Conservation (phyloP, 352 stramenopile species). For the Phytopythium delawarense region DNA sequence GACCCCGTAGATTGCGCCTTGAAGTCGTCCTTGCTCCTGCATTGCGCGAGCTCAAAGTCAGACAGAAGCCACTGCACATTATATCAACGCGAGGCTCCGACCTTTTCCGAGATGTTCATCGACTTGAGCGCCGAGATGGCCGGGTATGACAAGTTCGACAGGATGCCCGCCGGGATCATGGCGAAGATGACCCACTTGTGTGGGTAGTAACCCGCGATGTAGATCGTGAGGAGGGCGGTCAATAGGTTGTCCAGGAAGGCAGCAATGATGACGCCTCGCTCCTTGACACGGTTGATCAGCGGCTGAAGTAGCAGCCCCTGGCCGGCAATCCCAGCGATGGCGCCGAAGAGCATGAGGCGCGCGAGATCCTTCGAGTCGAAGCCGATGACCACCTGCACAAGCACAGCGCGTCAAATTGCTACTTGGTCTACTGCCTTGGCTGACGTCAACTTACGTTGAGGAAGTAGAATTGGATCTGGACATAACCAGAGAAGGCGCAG, state of each 20-base stretch:
- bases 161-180: slow-evolving; percentile 28
- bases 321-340: slow-evolving; percentile 27
- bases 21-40: slow-evolving; percentile 67
- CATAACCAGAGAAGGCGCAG: slow-evolving; percentile 49
- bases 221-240: slow-evolving; percentile 9
- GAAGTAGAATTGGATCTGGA: slow-evolving; percentile 66
- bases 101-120: slow-evolving; percentile 44
- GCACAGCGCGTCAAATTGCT: neutral
- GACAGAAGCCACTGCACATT: neutral
- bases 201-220: slow-evolving; percentile 35
- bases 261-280: slow-evolving; percentile 68
- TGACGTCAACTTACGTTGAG: slow-evolving; percentile 41
- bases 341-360: slow-evolving; percentile 48
- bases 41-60: neutral
- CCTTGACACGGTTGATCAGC: slow-evolving; percentile 45
- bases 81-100: slow-evolving; percentile 3
- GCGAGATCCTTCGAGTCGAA: slow-evolving; percentile 66
- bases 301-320: slow-evolving; percentile 55
- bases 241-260: slow-evolving; percentile 34
- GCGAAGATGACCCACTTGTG: slow-evolving; percentile 60
- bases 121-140: slow-evolving; percentile 37
- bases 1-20: slow-evolving; percentile 66
- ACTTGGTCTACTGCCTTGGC: neutral
- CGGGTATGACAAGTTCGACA: slow-evolving; percentile 65
- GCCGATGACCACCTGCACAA: slow-evolving; percentile 43